Evolutionary conservation across 345 rosid species (phyloP).

Genomic region (Garcia nutans): DNA sequence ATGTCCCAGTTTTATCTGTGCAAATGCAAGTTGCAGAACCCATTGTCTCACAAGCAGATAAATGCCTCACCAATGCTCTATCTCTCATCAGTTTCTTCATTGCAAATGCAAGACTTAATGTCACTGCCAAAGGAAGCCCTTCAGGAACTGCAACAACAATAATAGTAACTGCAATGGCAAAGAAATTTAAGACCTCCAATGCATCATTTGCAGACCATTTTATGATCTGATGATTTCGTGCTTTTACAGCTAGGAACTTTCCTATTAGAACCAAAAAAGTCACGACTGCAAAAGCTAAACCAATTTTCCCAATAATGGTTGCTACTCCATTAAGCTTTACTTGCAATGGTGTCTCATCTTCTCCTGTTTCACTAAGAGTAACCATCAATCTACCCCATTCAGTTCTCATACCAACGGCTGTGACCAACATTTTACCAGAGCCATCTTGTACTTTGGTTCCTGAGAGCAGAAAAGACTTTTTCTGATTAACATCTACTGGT

Average conservation of each 20-base stretch:
- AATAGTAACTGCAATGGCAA: conserved; percentile 87
- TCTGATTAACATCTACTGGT: conserved; percentile 49
- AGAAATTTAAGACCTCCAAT: conserved; percentile 63
- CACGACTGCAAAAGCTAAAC: conserved; percentile 67
- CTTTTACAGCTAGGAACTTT: conserved; percentile 65
- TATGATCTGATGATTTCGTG: conserved; percentile 41
- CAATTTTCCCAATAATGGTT: conserved; percentile 88
- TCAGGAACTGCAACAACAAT: conserved; percentile 97
- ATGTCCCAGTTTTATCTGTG: conserved; percentile 95
- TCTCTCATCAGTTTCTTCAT: conserved; percentile 89
- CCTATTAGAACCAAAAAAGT: conserved; percentile 64
- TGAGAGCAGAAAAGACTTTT: conserved; percentile 66
- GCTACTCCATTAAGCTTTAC: conserved; percentile 98
- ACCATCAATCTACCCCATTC: conserved; percentile 99
- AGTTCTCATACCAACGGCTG: conserved; percentile 90
- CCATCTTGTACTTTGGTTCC: conserved; percentile 82
- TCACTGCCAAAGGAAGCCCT: conserved; percentile 95
- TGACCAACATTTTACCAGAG: conserved; percentile 57
- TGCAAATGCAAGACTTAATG: conserved; percentile 91
- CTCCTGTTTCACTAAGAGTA: conserved; percentile 56
- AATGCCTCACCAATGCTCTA: conserved; percentile 84
- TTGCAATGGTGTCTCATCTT: conserved; percentile 59
- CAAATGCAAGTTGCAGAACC: conserved; percentile 93
- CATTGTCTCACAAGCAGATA: conserved; percentile 98
- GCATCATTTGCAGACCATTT: conserved; percentile 71